A percentile compares a stretch with the other conserved stretches of the same genome.
These are phyloP conservation scores for Phtheirospermum japonicum DNA, from an alignment of 257 asterid genomes.

Conservation along the genomic window DNA sequence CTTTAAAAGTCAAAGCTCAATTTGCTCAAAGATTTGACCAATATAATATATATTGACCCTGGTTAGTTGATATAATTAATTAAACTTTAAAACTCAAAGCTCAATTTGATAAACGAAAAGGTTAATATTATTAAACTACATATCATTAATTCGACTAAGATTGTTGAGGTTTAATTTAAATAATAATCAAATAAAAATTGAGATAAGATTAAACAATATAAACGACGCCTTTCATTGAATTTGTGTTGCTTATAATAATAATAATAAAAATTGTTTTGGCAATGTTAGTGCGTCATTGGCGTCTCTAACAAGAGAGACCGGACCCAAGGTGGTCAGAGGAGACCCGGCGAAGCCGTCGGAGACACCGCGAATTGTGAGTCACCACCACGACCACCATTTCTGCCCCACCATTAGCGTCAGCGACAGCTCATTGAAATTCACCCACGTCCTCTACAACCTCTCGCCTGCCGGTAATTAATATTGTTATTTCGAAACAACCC, in stretches of 20 bases:
- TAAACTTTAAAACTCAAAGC: too few species aligned
- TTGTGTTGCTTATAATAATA: background rate
- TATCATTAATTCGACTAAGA: too few species aligned
- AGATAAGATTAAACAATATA: too few species aligned
- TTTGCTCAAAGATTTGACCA: too few species aligned
- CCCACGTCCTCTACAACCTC: constrained; percentile 64
- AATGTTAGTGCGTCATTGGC: constrained; percentile 54
- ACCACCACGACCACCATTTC: constrained; percentile 39
- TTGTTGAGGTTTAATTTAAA: too few species aligned
- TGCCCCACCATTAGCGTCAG: constrained; percentile 54
- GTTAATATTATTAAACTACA: too few species aligned
- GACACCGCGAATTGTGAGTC: constrained; percentile 45
- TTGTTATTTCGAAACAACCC: background rate
- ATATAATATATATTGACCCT: too few species aligned
- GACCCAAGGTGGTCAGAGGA: constrained; percentile 62
- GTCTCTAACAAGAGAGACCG: constrained; percentile 56
- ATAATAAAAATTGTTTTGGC: background rate
- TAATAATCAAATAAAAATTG: too few species aligned
- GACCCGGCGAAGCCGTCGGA: constrained; percentile 51
- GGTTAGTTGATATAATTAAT: too few species aligned
- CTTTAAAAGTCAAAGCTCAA: too few species aligned
- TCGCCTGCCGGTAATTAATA: constrained; percentile 50
- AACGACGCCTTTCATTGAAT: too few species aligned
- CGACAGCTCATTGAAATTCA: constrained; percentile 62
- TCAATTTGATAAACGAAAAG: too few species aligned